Conservation (phyloP, 441 rosid species). For the Raphanus hybrid region DNA sequence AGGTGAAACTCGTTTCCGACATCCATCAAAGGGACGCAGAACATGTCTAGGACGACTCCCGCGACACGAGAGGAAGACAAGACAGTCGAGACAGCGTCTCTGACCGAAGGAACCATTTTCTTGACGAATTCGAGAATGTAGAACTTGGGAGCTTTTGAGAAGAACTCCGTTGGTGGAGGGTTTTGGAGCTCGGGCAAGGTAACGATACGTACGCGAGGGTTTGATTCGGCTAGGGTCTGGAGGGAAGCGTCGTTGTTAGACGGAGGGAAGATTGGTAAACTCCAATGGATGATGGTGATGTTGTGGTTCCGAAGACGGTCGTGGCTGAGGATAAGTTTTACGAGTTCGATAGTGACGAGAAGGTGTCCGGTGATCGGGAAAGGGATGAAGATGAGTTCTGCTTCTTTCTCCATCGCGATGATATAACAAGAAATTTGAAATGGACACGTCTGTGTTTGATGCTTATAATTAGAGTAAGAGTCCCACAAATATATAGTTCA, state of each 20-base stretch:
- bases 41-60: no score
- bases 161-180: conserved; percentile 32
- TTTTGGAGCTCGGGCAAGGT: conserved; percentile 19
- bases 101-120: no score
- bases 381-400: conserved; percentile 53
- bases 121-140: no score
- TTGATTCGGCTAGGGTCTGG: conserved; percentile 33
- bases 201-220: conserved; percentile 25
- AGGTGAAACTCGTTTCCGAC: no score
- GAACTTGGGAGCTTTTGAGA: conserved; percentile 31
- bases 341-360: conserved; percentile 48
- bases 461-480: not conserved
- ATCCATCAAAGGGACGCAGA: no score
- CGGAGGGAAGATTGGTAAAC: conserved; percentile 20
- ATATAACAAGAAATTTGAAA: not conserved
- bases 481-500: not conserved
- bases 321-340: conserved; percentile 43
- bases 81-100: no score
- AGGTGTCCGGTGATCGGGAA: conserved; percentile 51
- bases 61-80: no score
- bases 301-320: conserved; percentile 26
- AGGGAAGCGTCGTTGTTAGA: not conserved
- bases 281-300: conserved; percentile 49
- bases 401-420: conserved; percentile 33
- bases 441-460: not conserved